phyloP scores from a whole-genome alignment of 352 stramenopile species.

The Thalassiosira hispida region DNA sequence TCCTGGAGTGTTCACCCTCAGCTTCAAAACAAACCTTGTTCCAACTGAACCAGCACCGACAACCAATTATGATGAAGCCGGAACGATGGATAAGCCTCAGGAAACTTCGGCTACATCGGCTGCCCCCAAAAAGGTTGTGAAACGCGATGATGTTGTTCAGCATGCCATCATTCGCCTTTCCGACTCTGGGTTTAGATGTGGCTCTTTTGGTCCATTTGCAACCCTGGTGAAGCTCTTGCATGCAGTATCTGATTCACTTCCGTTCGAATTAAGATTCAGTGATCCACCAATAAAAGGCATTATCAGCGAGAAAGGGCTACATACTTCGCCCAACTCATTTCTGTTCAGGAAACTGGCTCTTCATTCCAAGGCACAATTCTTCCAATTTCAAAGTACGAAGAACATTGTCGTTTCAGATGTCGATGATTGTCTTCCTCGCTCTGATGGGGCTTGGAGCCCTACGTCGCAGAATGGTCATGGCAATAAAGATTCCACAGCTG shows the following conservation, averaged over 20 bases:
- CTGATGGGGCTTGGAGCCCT: not conserved
- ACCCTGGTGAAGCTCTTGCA: conserved; percentile 81
- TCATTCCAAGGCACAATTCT: conserved; percentile 56
- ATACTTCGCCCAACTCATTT: conserved; percentile 79
- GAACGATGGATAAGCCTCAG: conserved; percentile 29
- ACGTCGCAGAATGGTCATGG: not conserved
- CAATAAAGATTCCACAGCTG: not conserved
- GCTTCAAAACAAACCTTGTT: conserved; percentile 85
- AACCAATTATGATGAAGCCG: conserved; percentile 50
- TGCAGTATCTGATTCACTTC: conserved; percentile 81
- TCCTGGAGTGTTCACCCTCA: conserved; percentile 83
- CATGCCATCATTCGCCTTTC: conserved; percentile 85
- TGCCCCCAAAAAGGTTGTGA: conserved; percentile 59
- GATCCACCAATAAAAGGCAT: conserved; percentile 76
- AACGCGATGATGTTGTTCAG: conserved; percentile 82
- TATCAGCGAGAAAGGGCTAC: conserved; percentile 76
- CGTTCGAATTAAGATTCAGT: conserved; percentile 82
- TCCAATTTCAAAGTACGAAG: conserved; percentile 42
- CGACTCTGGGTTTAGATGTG: conserved; percentile 83
- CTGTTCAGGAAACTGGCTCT: conserved; percentile 79
- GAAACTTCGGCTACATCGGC: conserved; percentile 26
- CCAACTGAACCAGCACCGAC: conserved; percentile 49
- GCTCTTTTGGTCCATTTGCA: conserved; percentile 85
- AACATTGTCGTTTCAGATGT: conserved; percentile 34
- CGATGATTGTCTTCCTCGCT: conserved; percentile 32